Percentiles rank a stretch among this genome's conserved stretches.
Conservation (phyloP, 345 rosid genomes). For the Barbarea vulgaris region DNA sequence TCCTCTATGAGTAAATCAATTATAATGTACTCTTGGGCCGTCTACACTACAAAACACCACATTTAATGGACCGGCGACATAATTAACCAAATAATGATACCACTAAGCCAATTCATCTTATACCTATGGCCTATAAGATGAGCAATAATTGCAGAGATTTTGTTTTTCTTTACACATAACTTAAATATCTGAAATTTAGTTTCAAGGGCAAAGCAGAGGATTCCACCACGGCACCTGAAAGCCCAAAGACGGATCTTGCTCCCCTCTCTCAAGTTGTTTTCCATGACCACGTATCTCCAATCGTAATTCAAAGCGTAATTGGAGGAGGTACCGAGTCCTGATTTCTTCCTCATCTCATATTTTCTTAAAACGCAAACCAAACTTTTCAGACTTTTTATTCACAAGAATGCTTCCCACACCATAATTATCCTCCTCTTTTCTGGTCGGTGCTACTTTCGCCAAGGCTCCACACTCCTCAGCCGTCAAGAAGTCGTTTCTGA, state of each 20-base stretch:
- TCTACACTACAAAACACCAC: no score
- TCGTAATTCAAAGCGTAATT: slow-evolving; percentile 17
- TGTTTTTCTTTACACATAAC: no score
- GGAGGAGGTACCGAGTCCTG: background rate
- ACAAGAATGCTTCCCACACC: background rate
- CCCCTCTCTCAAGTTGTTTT: background rate
- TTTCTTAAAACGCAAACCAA: background rate
- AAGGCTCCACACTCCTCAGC: background rate
- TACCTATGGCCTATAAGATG: no score
- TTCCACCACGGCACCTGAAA: slow-evolving; percentile 10
- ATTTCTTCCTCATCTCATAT: background rate
- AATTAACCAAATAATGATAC: no score
- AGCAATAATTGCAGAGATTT: no score
- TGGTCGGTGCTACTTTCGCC: background rate
- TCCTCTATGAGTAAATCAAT: no score
- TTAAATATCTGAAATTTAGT: no score
- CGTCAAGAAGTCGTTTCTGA: slow-evolving; percentile 21
- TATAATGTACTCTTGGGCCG: no score
- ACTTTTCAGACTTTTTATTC: background rate
- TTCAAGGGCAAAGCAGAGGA: slow-evolving; percentile 31
- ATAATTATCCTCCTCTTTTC: background rate
- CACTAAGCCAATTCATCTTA: no score
- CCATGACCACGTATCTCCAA: slow-evolving; percentile 10
- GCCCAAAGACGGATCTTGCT: slow-evolving; percentile 15
- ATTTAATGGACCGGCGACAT: no score